Percentiles rank a stretch among this genome's conserved stretches.
These are phyloP conservation scores for Ustilago shanxiensis DNA, from an alignment of 1,284 basidiomycete genomes.

Conservation along the genomic window DNA sequence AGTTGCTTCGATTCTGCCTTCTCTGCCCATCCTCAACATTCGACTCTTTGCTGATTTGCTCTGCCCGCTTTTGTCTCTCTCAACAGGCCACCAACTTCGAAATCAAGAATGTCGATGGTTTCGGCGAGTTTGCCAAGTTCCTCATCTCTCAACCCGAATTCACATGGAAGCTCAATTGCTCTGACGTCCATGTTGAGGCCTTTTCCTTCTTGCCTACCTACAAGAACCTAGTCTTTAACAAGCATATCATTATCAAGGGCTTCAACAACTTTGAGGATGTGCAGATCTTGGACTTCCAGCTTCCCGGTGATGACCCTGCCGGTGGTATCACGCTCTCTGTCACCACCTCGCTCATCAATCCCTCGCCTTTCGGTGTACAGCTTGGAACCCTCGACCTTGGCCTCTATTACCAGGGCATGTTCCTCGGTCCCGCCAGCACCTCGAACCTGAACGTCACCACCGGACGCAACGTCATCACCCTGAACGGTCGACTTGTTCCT, in stretches of 20 bases:
- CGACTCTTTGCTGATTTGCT: not conserved
- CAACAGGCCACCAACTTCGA: conserved; percentile 64
- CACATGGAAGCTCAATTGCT: conserved; percentile 78
- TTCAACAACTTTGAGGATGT: conserved; percentile 79
- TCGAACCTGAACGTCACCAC: conserved; percentile 61
- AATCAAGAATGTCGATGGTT: conserved; percentile 66
- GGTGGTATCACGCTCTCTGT: conserved; percentile 80
- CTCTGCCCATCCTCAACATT: not conserved
- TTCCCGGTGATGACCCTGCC: conserved; percentile 79
- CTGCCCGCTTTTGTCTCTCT: not conserved
- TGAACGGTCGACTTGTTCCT: conserved; percentile 76
- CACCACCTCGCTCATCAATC: conserved; percentile 76
- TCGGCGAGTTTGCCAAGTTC: conserved; percentile 68
- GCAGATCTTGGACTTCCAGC: conserved; percentile 76
- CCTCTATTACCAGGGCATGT: conserved; percentile 76
- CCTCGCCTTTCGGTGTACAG: conserved; percentile 80
- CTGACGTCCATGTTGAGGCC: conserved; percentile 78
- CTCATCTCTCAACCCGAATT: conserved; percentile 80
- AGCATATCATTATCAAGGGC: conserved; percentile 72
- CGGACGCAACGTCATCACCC: conserved; percentile 77
- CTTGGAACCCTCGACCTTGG: conserved; percentile 80
- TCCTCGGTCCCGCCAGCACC: conserved; percentile 75
- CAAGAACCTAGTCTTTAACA: conserved; percentile 57
- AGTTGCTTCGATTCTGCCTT: conserved; percentile 8
- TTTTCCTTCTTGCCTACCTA: conserved; percentile 71